Base-by-base conservation (phyloP, 345 rosid genomes). In the Isatis tinctoria region DNA sequence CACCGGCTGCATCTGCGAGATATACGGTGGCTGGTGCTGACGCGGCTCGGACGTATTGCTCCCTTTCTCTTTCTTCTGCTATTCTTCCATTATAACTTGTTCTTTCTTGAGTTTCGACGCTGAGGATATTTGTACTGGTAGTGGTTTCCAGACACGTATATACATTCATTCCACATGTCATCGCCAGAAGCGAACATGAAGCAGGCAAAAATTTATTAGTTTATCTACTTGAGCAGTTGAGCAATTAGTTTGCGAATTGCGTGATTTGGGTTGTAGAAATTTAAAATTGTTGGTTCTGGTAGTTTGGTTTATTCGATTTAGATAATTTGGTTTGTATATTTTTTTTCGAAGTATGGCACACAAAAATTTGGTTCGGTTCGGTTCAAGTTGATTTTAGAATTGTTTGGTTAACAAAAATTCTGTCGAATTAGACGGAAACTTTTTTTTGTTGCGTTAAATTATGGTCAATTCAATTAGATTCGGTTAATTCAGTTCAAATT, bases 1-100 rank as follows among this genome's bases (percentile, higher is more conserved):
- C 71, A 85, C 62, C 28, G 93, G 83, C 69, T 83, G 69, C 87
- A 86, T 78, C 69, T 79, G 75, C 0, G 87, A 70, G 27, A 85
- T 68, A 32, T 79, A 67, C n/a, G 82, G 86, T 26, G 87, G 81
- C 65, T 83, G 85, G 47, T 73, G 70, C n/a, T 57, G 59, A n/a
- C 18, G 28, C 17, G n/a, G 17, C 60, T 73, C 69, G 47, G 76
- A 62, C 35, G 49, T 45, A 32, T 58, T 35, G 71, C 54, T 69
- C 11, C 16, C 41, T 22, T 49, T 59, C 36, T 62, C 72, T 74
- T 60, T 70, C 66, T 80, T 80, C 11, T 35, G 41, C 3, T 78
- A 57, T 37, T 35, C 77, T 45, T 83, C 89, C 85, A 81, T 82
- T 39, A 20, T 73, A 20, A 32, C 4, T 20, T 37, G 4, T 37